phyloP scores from a whole-genome alignment of 345 rosid genomes.

The Pseudoturritis turrita region DNA sequence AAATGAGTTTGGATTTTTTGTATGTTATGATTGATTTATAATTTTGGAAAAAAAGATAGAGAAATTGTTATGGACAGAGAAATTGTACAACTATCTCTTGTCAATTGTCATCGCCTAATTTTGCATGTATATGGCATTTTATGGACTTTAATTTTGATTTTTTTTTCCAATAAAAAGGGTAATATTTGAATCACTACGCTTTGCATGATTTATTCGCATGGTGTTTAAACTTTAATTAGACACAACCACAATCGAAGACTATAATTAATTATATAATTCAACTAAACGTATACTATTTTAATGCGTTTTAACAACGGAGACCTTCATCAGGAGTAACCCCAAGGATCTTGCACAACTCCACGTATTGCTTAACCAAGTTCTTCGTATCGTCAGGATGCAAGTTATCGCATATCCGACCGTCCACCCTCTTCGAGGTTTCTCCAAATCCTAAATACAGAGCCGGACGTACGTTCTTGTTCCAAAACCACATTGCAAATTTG shows the following conservation, averaged over 20 bases:
- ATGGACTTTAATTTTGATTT: too few relatives aligned
- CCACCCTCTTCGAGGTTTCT: conserved; percentile 17
- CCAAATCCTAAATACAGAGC: conserved; percentile 17
- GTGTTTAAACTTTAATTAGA: background rate
- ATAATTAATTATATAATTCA: background rate
- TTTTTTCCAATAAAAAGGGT: too few relatives aligned
- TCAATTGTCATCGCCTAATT: too few relatives aligned
- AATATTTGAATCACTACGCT: background rate
- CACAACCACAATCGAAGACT: background rate
- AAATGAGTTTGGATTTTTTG: too few relatives aligned
- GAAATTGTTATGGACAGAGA: too few relatives aligned
- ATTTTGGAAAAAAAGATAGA: too few relatives aligned
- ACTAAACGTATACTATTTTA: background rate
- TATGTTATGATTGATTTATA: too few relatives aligned
- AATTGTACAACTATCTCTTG: too few relatives aligned
- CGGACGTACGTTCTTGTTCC: conserved; percentile 36
- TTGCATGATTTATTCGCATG: background rate
- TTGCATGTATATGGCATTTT: too few relatives aligned
- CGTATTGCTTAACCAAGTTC: conserved; percentile 23
- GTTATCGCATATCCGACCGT: conserved; percentile 29
- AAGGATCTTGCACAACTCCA: conserved; percentile 32
- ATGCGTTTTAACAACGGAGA: background rate
- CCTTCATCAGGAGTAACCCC: conserved; percentile 25
- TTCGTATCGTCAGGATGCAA: background rate
- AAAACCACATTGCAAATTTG: conserved; percentile 45